These are phyloP conservation scores for Baorangia bicolor DNA, from an alignment of 768 basidiomycete species.

Conservation along the genomic window DNA sequence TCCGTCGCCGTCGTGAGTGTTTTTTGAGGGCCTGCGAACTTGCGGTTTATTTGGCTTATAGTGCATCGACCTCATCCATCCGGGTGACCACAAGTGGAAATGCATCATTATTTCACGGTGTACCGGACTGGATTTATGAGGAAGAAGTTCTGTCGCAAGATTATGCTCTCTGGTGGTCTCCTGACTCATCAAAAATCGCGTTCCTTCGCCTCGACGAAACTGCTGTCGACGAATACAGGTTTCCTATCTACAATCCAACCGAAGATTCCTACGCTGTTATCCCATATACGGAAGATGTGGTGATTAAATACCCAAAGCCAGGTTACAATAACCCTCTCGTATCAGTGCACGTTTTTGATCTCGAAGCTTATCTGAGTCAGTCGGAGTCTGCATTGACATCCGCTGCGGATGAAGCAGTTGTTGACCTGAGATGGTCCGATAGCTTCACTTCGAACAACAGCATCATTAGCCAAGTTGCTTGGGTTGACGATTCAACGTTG, in stretches of 20 bases:
- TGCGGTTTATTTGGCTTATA: slow-evolving; percentile 17
- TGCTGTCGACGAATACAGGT: slow-evolving; percentile 78
- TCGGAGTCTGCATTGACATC: slow-evolving; percentile 28
- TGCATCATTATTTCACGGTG: slow-evolving; percentile 85
- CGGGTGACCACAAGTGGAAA: slow-evolving; percentile 82
- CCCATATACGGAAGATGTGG: slow-evolving; percentile 67
- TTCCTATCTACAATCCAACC: slow-evolving; percentile 91
- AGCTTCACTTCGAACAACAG: slow-evolving; percentile 59
- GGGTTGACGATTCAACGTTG: slow-evolving; percentile 76
- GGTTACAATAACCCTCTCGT: slow-evolving; percentile 89
- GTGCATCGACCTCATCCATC: slow-evolving; percentile 48
- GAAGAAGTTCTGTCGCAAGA: slow-evolving; percentile 81
- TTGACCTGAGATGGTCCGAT: slow-evolving; percentile 66
- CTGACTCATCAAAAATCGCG: slow-evolving; percentile 57
- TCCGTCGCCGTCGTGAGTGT: slow-evolving; percentile 58
- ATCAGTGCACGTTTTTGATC: slow-evolving; percentile 77
- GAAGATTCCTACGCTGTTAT: slow-evolving; percentile 64
- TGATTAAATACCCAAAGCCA: slow-evolving; percentile 85
- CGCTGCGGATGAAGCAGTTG: slow-evolving; percentile 42
- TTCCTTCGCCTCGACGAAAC: slow-evolving; percentile 91
- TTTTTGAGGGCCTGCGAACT: neutral
- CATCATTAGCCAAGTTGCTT: slow-evolving; percentile 79
- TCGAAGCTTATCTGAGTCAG: slow-evolving; percentile 50
- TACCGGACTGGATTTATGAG: slow-evolving; percentile 98
- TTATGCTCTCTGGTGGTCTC: slow-evolving; percentile 90